A percentile compares a stretch with the other conserved stretches of the same genome.
These are phyloP conservation scores for Aquilaria agallochum DNA, from an alignment of 441 rosid species.

Conservation along the genomic window DNA sequence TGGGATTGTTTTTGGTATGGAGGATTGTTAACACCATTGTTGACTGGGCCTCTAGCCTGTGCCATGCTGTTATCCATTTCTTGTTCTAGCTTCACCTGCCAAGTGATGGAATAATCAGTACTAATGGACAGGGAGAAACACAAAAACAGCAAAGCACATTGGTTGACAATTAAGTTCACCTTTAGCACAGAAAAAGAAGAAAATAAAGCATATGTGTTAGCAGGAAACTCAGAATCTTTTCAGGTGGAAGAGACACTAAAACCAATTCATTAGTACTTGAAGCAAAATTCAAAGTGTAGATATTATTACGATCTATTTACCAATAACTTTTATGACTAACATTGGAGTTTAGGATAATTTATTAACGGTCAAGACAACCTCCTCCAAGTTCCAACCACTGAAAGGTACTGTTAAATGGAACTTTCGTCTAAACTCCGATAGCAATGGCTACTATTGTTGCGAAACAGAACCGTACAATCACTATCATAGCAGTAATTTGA, in stretches of 20 bases:
- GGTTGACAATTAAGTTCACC: not conserved
- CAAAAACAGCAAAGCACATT: not conserved
- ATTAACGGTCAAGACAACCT: not conserved
- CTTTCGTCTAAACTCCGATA: too few relatives aligned
- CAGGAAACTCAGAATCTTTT: not conserved
- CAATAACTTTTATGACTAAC: not conserved
- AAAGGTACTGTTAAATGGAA: too few relatives aligned
- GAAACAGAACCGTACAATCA: too few relatives aligned
- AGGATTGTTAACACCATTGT: constrained; percentile 22
- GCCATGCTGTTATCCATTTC: constrained; percentile 25
- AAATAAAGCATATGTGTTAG: not conserved
- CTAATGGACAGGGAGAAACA: not conserved
- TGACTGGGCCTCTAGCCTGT: constrained; percentile 20
- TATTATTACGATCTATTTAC: not conserved
- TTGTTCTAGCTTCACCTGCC: constrained; percentile 35
- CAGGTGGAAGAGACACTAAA: not conserved
- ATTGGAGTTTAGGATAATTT: too few relatives aligned
- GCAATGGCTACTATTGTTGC: too few relatives aligned
- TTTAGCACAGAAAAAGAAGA: not conserved
- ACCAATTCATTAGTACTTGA: too few relatives aligned
- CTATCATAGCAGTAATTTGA: too few relatives aligned
- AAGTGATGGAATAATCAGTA: constrained; percentile 9
- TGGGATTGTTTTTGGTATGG: constrained; percentile 24
- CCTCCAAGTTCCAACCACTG: too few relatives aligned
- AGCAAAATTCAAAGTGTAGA: too few relatives aligned